phyloP scores from a whole-genome alignment of 1,139 yeast genomes.

The Sugiyamaella xylanicola region DNA sequence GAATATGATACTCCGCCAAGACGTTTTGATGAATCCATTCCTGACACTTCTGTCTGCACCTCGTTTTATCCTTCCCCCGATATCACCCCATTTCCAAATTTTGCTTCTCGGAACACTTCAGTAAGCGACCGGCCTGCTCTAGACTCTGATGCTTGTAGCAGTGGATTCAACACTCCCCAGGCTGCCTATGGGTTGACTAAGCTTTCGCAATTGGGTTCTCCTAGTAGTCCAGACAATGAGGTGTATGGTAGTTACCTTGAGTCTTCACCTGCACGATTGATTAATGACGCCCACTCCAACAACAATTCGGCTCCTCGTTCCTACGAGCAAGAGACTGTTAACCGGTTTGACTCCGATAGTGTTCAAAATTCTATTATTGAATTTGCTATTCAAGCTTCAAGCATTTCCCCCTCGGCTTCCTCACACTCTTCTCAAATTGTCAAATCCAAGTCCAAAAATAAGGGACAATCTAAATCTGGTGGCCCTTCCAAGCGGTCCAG shows the following conservation, averaged over 20 bases:
- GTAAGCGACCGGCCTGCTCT: not conserved
- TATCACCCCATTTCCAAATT: not conserved
- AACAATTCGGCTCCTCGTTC: too few relatives aligned
- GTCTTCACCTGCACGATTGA: too few relatives aligned
- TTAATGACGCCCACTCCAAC: too few relatives aligned
- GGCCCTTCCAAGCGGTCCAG: too few relatives aligned
- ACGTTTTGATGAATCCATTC: not conserved
- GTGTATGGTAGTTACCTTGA: not conserved
- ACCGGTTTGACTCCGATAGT: too few relatives aligned
- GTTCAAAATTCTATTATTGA: too few relatives aligned
- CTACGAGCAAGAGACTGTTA: not conserved
- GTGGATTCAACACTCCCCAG: conserved; percentile 10
- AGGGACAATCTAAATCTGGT: not conserved
- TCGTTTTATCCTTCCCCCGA: conserved; percentile 1
- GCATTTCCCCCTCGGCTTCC: not conserved
- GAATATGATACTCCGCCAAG: not conserved
- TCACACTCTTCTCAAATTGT: too few relatives aligned
- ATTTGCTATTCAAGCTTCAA: too few relatives aligned
- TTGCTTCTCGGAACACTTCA: not conserved
- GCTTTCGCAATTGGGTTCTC: not conserved
- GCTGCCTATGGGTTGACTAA: conserved; percentile 9
- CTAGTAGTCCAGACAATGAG: not conserved
- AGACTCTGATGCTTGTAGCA: not conserved
- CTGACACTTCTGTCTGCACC: not conserved
- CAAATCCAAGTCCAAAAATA: too few relatives aligned